Percentiles rank a stretch among this genome's conserved stretches.
Conservation (phyloP, 2,329 filamentous ascomycete species). For the Dothistroma pini region DNA sequence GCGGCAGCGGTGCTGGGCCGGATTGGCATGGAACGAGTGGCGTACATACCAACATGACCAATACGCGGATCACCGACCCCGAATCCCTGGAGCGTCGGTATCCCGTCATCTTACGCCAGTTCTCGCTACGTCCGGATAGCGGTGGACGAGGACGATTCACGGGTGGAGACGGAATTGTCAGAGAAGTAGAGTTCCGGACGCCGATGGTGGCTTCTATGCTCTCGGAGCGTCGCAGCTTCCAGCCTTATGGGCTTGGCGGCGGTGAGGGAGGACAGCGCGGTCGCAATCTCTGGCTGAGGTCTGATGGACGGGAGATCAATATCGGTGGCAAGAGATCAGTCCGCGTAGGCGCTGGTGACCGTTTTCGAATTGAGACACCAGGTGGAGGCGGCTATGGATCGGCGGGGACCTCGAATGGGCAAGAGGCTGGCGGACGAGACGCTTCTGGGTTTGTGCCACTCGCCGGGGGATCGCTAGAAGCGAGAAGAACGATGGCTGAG, state of each 20-base stretch:
- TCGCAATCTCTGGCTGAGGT: slow-evolving; percentile 52
- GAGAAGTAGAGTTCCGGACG: slow-evolving; percentile 78
- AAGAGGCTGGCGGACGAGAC: background rate
- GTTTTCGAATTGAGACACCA: background rate
- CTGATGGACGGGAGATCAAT: background rate
- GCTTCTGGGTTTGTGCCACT: background rate
- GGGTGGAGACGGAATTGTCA: slow-evolving; percentile 72
- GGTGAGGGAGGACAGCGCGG: slow-evolving; percentile 76
- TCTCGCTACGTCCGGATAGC: slow-evolving; percentile 60
- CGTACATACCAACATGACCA: slow-evolving; percentile 87
- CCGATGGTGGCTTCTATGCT: slow-evolving; percentile 76
- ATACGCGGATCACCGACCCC: slow-evolving; percentile 76
- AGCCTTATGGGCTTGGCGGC: slow-evolving; percentile 78
- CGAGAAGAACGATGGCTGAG: background rate
- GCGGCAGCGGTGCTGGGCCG: slow-evolving; percentile 69
- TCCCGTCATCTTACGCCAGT: slow-evolving; percentile 68
- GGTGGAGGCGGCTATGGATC: background rate
- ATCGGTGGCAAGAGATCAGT: background rate
- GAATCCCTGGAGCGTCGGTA: slow-evolving; percentile 77
- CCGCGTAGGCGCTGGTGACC: background rate
- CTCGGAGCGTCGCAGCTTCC: slow-evolving; percentile 71
- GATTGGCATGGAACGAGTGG: slow-evolving; percentile 70
- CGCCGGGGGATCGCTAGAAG: background rate
- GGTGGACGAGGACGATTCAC: slow-evolving; percentile 62
- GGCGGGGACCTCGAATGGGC: background rate